Base-by-base conservation (phyloP, 2,329 filamentous ascomycete species). In the Cladosporium velox region DNA sequence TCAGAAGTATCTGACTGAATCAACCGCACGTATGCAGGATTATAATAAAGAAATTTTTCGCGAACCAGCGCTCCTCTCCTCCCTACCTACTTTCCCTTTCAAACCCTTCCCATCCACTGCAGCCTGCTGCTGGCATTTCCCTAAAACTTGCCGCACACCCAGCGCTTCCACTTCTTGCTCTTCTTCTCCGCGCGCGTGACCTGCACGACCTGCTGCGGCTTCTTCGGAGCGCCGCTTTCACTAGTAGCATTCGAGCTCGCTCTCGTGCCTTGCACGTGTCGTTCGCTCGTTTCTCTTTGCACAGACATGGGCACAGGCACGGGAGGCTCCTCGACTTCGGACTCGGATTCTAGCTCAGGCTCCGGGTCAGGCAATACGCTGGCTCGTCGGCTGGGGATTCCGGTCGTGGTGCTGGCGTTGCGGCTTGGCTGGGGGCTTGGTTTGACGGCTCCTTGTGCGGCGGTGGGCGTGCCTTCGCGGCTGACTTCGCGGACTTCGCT, bases 401-500 rank as follows among this genome's bases (percentile, higher is more conserved):
- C 47, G 14, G 59, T 35, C 12, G 44, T 28, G 32, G 28, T 41
- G 59, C 59, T 61, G 3, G 41, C 15, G 12, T 32, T 51, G 38
- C 44, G 59, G 21, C 59, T 62, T 24, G 59, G 18, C 11, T 35
- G 30, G 15, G 21, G 44, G 2, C 38, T 44, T n/a, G 24, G 15
- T 8, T 24, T 28, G 21, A 12, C 21, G 28, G 28, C 28, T 4
- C 4, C 28, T n/a, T 55, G 28, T 5, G 59, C 44, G 4, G 59
- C 44, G 4, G 47, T 49, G 3, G 64, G 64, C 8, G 64, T 65
- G n/a, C 64, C 66, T 59, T 67, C 66, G 30, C 64, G 64, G 41
- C 64, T 66, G 14, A 59, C 54, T 52, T 67, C 66, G 52, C 58
- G 64, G 28, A 67, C 30, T 24, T 64, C 61, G 35, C 26, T 57